Base-by-base conservation (phyloP, 768 basidiomycete species). In the Ramaria sp. region DNA sequence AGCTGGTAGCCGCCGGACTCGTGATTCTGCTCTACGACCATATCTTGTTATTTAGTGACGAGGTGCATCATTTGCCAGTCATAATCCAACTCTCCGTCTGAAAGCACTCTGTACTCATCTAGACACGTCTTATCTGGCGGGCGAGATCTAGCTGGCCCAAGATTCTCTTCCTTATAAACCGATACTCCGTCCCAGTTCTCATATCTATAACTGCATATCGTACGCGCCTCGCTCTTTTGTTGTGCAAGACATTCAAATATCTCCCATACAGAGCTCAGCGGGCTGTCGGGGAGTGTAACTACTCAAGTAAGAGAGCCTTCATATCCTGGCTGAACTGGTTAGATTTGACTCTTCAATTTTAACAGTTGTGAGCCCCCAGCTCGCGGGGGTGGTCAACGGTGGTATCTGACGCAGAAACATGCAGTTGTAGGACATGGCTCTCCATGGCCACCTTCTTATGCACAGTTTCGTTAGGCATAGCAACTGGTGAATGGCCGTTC, bases 11-110 rank as follows among this genome's bases (percentile, higher is more conserved):
- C 24, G 64, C 59, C 17, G 72, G 71, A 15, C 59, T 72, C 22
- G 61, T 61, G 4, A 60, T 71, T 13, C 59, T 76, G 7, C 49
- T 77, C 4, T 77, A 75, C 58, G 73, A 78, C 59, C 74, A 77
- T 53, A 20, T 70, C 24, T 58, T 77, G 34, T 70, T 74, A 2
- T 65, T 77, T 24, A 58, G 62, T 6, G 71, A 75, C 37, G 77
- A 77, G 60, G 66, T 76, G 11, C 12, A 10, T 20, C 19, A 22
- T 17, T 45, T 17, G 7, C 15, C 5, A 17, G 7, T 42, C 41
- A 19, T 4, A 7, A 19, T 4, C 9, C 5, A 48, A 48, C 22
- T 7, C 47, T 15, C 17, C 24, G 4, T 7, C 4, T 10, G 33
- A 34, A 9, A 19, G 3, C 5, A 48, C 6, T 13, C 7, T 48